phyloP scores from a whole-genome alignment of 176 grass and related monocot genomes.

The Themeda triandra region DNA sequence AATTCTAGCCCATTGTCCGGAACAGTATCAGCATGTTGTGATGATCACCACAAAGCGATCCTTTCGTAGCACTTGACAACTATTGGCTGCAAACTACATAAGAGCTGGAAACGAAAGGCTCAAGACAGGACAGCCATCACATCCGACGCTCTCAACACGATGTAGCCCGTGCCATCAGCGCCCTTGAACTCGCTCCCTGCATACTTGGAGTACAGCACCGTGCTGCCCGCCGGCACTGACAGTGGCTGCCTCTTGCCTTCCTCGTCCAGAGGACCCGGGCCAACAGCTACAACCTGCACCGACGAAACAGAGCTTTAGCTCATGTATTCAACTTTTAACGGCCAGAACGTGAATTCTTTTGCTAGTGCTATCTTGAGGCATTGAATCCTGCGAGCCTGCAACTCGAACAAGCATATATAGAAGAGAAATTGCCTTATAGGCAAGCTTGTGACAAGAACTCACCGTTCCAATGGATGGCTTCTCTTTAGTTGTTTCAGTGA shows the following conservation, averaged over 20 bases:
- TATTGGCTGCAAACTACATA: neutral
- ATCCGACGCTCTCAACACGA: conserved; percentile 60
- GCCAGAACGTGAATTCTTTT: neutral
- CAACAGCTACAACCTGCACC: conserved; percentile 65
- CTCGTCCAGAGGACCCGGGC: conserved; percentile 57
- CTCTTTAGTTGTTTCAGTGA: conserved; percentile 74
- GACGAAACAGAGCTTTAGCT: neutral
- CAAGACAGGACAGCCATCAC: conserved; percentile 71
- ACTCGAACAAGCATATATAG: neutral
- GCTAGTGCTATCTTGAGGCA: neutral
- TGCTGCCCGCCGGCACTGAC: conserved; percentile 31
- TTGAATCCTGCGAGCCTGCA: neutral
- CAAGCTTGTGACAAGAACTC: neutral
- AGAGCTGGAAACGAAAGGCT: neutral
- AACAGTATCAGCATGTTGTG: neutral
- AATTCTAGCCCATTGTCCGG: neutral
- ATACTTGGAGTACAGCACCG: conserved; percentile 73
- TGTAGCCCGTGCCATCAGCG: conserved; percentile 51
- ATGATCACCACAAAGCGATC: conserved; percentile 13
- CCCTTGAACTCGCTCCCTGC: conserved; percentile 66
- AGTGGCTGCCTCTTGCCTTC: conserved; percentile 67
- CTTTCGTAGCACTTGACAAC: neutral
- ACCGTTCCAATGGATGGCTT: conserved; percentile 84
- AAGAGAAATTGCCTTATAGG: neutral
- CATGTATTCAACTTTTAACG: neutral